Evolutionary conservation across 2,329 filamentous ascomycete genomes (phyloP).

Genomic region (Neofusicoccum laricinum): DNA sequence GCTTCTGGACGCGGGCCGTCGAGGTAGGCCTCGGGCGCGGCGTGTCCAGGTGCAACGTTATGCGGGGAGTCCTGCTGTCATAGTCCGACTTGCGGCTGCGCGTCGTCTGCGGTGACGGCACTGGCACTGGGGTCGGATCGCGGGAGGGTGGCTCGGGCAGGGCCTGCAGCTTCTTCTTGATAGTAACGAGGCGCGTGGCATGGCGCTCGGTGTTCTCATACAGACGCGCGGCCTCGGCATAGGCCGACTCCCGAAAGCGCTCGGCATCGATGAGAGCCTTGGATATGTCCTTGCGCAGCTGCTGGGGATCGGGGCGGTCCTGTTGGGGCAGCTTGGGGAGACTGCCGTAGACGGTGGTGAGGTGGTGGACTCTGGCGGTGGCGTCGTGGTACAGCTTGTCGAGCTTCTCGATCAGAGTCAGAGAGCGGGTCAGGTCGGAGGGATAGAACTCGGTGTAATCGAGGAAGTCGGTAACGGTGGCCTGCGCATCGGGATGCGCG

Average conservation of each 20-base stretch:
- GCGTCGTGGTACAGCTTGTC: conserved; percentile 43
- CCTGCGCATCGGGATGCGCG: conserved; percentile 62
- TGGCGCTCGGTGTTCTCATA: conserved; percentile 58
- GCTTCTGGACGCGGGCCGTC: conserved; percentile 16
- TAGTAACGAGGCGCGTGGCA: conserved; percentile 55
- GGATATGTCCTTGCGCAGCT: conserved; percentile 56
- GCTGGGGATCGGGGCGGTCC: conserved; percentile 50
- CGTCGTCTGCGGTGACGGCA: conserved; percentile 43
- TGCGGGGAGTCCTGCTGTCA: conserved; percentile 22
- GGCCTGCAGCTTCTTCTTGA: conserved; percentile 60
- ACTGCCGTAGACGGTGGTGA: conserved; percentile 46
- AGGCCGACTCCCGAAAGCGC: conserved; percentile 54
- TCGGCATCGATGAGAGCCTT: conserved; percentile 53
- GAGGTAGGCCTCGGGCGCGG: conserved; percentile 9
- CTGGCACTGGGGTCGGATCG: conserved; percentile 55
- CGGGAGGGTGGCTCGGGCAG: conserved; percentile 59
- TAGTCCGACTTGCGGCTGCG: conserved; percentile 19
- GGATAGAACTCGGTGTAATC: conserved; percentile 69
- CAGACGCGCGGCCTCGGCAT: conserved; percentile 55
- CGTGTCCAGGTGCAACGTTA: conserved; percentile 22
- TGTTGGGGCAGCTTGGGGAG: conserved; percentile 51
- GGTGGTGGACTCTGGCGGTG: conserved; percentile 46
- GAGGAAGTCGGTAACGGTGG: conserved; percentile 65
- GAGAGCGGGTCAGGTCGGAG: conserved; percentile 61
- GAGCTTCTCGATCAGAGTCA: conserved; percentile 58